phyloP scores from a whole-genome alignment of 2,329 filamentous ascomycete genomes.

The Sporothrix protearum region DNA sequence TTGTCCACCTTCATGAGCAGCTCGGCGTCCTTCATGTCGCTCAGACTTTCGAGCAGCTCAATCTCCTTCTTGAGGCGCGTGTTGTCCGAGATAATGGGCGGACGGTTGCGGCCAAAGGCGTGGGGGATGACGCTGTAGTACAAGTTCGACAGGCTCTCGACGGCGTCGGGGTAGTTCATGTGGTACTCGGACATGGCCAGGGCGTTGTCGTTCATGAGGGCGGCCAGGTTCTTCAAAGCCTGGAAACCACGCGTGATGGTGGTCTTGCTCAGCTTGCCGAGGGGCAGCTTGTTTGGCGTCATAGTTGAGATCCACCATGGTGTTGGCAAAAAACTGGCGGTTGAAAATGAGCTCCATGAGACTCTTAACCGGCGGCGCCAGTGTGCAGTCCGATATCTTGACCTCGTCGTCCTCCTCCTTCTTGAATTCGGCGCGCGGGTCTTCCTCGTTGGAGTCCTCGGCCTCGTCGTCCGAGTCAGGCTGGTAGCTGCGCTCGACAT shows the following conservation, averaged over 20 bases:
- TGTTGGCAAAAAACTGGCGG: constrained; percentile 62
- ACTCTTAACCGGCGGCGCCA: constrained; percentile 58
- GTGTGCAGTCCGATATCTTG: constrained; percentile 50
- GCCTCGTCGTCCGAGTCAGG: constrained; percentile 59
- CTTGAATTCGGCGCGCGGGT: constrained; percentile 26
- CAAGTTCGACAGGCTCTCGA: constrained; percentile 66
- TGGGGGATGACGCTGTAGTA: constrained; percentile 85
- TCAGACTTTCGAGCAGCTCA: constrained; percentile 73
- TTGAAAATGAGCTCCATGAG: constrained; percentile 85
- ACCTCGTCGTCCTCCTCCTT: constrained; percentile 37
- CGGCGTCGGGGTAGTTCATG: constrained; percentile 40
- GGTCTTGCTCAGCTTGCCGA: constrained; percentile 78
- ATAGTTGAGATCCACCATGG: constrained; percentile 66
- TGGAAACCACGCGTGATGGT: constrained; percentile 74
- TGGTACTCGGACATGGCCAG: constrained; percentile 46
- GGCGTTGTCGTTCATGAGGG: constrained; percentile 55
- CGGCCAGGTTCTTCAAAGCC: constrained; percentile 69
- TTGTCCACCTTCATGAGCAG: constrained; percentile 69
- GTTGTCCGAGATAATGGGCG: constrained; percentile 61
- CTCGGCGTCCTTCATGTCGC: constrained; percentile 79
- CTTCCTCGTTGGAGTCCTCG: constrained; percentile 33
- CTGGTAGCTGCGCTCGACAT: constrained; percentile 74
- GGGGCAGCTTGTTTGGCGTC: constrained; percentile 72
- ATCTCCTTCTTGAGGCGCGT: constrained; percentile 68
- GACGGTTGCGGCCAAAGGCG: constrained; percentile 68